Evolutionary conservation across 2,329 filamentous ascomycete genomes (phyloP), one percentile per base, ranked within the genome.

Genomic region (Nigrospora sphaerica): DNA sequence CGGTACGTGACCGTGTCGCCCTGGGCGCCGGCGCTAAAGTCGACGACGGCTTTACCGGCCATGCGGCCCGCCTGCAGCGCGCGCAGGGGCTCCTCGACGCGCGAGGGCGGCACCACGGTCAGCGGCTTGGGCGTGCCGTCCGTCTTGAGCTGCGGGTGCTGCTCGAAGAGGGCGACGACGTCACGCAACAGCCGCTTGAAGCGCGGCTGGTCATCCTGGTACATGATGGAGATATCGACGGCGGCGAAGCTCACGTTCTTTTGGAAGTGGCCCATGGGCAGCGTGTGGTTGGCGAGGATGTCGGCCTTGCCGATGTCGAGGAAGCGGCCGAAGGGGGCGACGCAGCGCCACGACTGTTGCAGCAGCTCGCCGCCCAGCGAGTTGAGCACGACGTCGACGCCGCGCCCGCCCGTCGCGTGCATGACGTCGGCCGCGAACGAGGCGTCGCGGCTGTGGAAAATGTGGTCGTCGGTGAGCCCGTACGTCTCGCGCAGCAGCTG

Each of bases 361-460:
- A 43, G 32, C 12, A 43, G 41, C 32, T 46, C 65, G 0, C 44
- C 44, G 18, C 72, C 69, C 12, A 46, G 44, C 0, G 72, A 62
- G 49, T 73, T 72, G 46, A 73, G 71, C 1, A 74, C 61, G 9
- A 74, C 48, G 39, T 76, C 70, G 3, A 73, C 62, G 10, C 64
- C 63, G 1, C 45, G 42, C 1, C 52, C 46, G 12, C 44, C 50
- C 1, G 67, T 70, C n/a, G 57, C 43, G 0, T 58, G 49, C 14
- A 59, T 52, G 14, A 72, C 50, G 5, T 52, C 44, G 1, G 54
- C 49, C 10, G 65, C 61, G 23, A 69, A 65, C 16, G 52, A 57
- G 28, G 65, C 61, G 7, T 63, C 58, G 18, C 64, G 59, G 0
- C 57, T 63, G 33, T 54, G 52, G 10, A 77, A 50, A 12, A 76